Evolutionary conservation across 2,329 filamentous ascomycete species (phyloP), one percentile per base, ranked within the genome.

Genomic region (Fusarium torreyae): DNA sequence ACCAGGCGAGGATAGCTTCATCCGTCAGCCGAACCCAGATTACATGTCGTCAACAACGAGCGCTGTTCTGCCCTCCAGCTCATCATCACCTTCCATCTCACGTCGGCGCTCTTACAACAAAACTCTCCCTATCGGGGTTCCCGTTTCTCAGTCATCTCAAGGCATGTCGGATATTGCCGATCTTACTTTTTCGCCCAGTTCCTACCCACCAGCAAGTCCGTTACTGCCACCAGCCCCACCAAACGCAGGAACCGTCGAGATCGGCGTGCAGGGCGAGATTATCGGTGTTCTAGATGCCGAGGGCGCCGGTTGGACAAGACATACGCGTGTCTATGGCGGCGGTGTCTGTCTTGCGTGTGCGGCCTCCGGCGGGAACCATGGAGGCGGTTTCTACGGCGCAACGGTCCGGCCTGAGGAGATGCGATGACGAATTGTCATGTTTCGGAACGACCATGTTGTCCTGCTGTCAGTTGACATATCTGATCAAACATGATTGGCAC

Each of bases 281-380:
- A 80, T 87, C 40, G 84, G 83, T 10, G 79, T 83, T 14, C 76
- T 83, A 57, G 82, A 87, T 71, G 79, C 80, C 58, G 78, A 81
- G 14, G 85, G 84, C 6, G 80, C 82, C 18, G 82, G 82, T 42
- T 89, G 86, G 87, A 85, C 81, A 70, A 82, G 86, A 38, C 87
- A 89, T 74, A 89, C 87, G 17, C 83, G 86, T 26, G 87, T 89
- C 26, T 89, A 88, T 66, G 86, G 86, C 28, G 87, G 87, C 61
- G 86, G 87, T 7, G 82, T 85, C 4, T 89, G 87, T 66, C 80
- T 88, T 39, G 86, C 86, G 2, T 89, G 87, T 68, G 78, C 84
- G 39, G 85, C 84, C 10, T 81, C 84, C 11, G 83, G 81, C 8
- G 78, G 78, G 33, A 76, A 78, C n/a, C 77, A 82, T 26, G 79